Percentiles rank a stretch among this genome's conserved stretches.
phyloP scores from a whole-genome alignment of 768 basidiomycete genomes.

The Trametes punicea region DNA sequence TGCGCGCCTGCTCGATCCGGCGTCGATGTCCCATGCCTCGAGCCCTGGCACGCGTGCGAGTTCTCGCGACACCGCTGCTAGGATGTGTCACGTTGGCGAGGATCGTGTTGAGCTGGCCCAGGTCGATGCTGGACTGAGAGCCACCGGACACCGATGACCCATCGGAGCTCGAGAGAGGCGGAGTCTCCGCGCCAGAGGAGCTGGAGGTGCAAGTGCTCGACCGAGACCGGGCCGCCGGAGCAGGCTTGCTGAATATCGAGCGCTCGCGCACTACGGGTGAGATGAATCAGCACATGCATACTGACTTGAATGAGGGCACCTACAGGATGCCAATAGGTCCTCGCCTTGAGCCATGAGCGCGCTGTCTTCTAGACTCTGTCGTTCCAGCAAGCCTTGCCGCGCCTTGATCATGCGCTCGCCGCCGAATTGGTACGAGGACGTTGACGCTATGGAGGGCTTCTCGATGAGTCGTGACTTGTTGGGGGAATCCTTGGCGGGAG shows the following conservation, averaged over 20 bases:
- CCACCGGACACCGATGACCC: slow-evolving; percentile 66
- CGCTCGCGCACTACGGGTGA: slow-evolving; percentile 34
- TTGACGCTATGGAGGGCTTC: slow-evolving; percentile 66
- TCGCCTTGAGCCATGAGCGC: slow-evolving; percentile 65
- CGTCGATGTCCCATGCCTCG: slow-evolving; percentile 70
- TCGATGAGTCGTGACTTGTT: slow-evolving; percentile 49
- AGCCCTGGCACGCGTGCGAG: slow-evolving; percentile 47
- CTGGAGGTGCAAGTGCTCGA: slow-evolving; percentile 64
- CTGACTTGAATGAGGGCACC: slow-evolving; percentile 25
- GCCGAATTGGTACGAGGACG: slow-evolving; percentile 60
- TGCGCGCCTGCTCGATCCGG: slow-evolving; percentile 59
- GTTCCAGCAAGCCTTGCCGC: slow-evolving; percentile 55
- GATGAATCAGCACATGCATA: slow-evolving; percentile 14
- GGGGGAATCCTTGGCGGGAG: slow-evolving; percentile 40
- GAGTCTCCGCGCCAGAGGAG: slow-evolving; percentile 67
- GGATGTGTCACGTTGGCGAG: slow-evolving; percentile 57
- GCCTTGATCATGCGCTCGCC: slow-evolving; percentile 67
- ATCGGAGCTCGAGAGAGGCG: slow-evolving; percentile 66
- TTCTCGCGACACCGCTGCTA: slow-evolving; percentile 34
- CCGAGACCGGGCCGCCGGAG: slow-evolving; percentile 47
- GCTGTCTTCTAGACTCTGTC: slow-evolving; percentile 66
- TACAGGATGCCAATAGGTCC: slow-evolving; percentile 52
- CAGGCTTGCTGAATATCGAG: slow-evolving; percentile 63
- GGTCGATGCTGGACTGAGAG: slow-evolving; percentile 76
- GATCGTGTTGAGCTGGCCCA: slow-evolving; percentile 54